A percentile compares a stretch with the other conserved stretches of the same genome.
Evolutionary conservation across 352 stramenopile genomes (phyloP).

Genomic region (Pythium brachiatum): DNA sequence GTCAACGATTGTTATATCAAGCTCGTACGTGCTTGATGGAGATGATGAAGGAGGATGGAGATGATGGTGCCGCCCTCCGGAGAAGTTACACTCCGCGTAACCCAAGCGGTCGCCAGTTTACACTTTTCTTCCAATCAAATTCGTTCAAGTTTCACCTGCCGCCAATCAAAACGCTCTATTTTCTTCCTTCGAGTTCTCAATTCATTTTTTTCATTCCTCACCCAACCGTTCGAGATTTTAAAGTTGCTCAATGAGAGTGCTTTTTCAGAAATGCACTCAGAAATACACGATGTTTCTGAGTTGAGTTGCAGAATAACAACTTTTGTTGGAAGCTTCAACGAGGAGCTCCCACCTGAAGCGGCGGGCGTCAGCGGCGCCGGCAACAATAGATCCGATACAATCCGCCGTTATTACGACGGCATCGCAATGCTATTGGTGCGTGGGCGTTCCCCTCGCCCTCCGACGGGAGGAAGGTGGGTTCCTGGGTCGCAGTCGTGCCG

Average conservation of each 20-base stretch:
- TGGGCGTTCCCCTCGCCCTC: not conserved
- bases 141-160: not conserved
- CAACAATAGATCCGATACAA: constrained; percentile 13
- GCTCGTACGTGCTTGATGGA: too few relatives aligned
- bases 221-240: constrained; percentile 4
- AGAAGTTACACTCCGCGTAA: not conserved
- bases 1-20: too few relatives aligned
- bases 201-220: constrained; percentile 12
- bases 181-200: constrained; percentile 6
- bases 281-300: not conserved
- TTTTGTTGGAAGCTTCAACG: constrained; percentile 22
- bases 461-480: not conserved
- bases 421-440: not conserved
- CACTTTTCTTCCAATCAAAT: not conserved
- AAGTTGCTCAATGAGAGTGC: constrained; percentile 18
- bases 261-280: not conserved
- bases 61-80: too few relatives aligned
- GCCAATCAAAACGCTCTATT: constrained; percentile 6
- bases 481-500: not conserved
- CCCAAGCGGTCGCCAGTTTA: too few relatives aligned
- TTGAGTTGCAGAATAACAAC: constrained; percentile 16
- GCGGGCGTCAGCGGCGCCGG: not conserved
- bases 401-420: too few relatives aligned
- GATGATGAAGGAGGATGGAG: too few relatives aligned
- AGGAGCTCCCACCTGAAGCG: not conserved